Conservation (phyloP, 208 protist species). For the Acanthamoeba divionensis region DNA sequence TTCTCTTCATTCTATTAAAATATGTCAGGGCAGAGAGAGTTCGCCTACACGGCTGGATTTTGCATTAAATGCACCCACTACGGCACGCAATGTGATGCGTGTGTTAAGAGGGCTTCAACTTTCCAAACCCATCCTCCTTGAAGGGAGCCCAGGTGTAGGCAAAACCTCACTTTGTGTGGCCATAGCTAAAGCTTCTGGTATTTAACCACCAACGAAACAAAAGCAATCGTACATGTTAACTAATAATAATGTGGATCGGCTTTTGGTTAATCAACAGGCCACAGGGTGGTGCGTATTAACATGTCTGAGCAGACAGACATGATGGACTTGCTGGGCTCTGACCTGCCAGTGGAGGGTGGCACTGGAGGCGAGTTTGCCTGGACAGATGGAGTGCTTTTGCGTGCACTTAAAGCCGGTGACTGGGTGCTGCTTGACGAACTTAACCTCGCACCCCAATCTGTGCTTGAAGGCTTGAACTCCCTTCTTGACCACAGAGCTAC, state of each 20-base stretch:
- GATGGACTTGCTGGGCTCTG: conserved; percentile 86
- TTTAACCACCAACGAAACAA: background rate
- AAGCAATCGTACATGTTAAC: background rate
- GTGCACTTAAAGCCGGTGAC: conserved; percentile 88
- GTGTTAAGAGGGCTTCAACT: conserved; percentile 89
- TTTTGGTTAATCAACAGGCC: conserved; percentile 70
- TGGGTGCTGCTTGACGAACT: conserved; percentile 99
- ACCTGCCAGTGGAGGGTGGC: conserved; percentile 86
- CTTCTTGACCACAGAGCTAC: conserved; percentile 97
- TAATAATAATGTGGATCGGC: background rate
- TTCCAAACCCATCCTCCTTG: conserved; percentile 94
- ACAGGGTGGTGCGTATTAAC: conserved; percentile 98
- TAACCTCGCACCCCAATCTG: conserved; percentile 99
- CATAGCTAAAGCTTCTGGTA: conserved; percentile 85
- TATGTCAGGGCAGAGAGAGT: no score
- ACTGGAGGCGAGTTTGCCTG: conserved; percentile 91
- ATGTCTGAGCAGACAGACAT: conserved; percentile 99
- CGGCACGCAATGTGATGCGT: conserved; percentile 93
- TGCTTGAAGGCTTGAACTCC: conserved; percentile 99
- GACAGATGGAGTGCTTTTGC: conserved; percentile 97
- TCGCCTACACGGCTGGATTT: conserved; percentile 1
- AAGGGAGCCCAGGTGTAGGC: conserved; percentile 94
- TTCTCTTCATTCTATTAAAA: no score
- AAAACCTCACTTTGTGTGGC: conserved; percentile 98
- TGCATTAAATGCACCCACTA: conserved; percentile 94